These are phyloP conservation scores for Ceratocystiopsis sp. DNA, from an alignment of 2,329 filamentous ascomycete species.

Conservation along the genomic window DNA sequence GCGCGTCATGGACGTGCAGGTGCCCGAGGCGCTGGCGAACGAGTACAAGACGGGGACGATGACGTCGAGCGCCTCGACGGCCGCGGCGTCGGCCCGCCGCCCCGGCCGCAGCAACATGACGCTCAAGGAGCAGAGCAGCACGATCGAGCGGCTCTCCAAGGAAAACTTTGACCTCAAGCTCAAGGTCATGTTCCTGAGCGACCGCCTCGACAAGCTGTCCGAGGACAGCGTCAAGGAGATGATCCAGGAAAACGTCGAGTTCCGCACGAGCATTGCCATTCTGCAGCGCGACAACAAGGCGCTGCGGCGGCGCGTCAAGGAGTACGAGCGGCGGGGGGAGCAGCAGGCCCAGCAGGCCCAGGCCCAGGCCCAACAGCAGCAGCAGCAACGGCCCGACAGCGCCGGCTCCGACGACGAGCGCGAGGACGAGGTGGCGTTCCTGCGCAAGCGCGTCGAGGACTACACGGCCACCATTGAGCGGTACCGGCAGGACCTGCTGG, in stretches of 20 bases:
- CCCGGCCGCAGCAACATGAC: conserved; percentile 55
- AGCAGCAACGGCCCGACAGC: conserved; percentile 38
- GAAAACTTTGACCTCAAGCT: conserved; percentile 97
- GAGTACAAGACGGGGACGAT: conserved; percentile 61
- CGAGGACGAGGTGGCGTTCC: conserved; percentile 71
- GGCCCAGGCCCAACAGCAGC: conserved; percentile 53
- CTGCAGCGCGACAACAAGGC: conserved; percentile 82
- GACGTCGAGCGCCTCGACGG: conserved; percentile 24
- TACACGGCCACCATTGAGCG: conserved; percentile 73
- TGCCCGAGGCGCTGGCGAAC: conserved; percentile 72
- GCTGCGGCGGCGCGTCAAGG: conserved; percentile 63
- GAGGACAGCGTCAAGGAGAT: conserved; percentile 96
- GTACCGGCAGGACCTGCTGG: conserved; percentile 58
- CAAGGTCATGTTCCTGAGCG: conserved; percentile 92
- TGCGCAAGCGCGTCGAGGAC: conserved; percentile 73
- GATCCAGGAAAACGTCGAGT: conserved; percentile 92
- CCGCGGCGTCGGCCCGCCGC: conserved; percentile 19
- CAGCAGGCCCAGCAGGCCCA: conserved; percentile 75
- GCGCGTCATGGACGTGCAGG: conserved; percentile 77
- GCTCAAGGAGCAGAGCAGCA: conserved; percentile 92
- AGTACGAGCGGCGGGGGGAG: conserved; percentile 60
- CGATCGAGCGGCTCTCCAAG: conserved; percentile 88
- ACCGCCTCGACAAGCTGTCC: conserved; percentile 80
- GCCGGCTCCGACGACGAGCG: conserved; percentile 43
- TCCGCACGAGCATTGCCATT: conserved; percentile 78